Conservation (phyloP, 164 flowering plant genomes). For the Umbellularia californica region DNA sequence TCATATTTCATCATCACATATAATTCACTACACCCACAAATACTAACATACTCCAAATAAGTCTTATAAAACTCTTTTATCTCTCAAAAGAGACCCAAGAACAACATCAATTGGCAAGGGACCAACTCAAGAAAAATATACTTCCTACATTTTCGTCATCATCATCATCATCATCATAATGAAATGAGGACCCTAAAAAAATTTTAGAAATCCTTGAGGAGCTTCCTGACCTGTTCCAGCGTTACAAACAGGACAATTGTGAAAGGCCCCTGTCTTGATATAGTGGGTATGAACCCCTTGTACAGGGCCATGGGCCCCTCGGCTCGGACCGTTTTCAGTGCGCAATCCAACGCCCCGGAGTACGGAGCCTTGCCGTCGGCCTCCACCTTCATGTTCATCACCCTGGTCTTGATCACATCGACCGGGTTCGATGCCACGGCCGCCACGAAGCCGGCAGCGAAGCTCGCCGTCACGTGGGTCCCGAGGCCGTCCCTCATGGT, state of each 20-base stretch:
- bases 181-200: too few relatives aligned
- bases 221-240: slow-evolving; percentile 76
- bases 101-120: too few relatives aligned
- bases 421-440: slow-evolving; percentile 81
- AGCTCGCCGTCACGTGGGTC: slow-evolving; percentile 83
- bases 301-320: slow-evolving; percentile 87
- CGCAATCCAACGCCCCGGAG: slow-evolving; percentile 76
- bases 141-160: too few relatives aligned
- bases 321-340: slow-evolving; percentile 58
- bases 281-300: slow-evolving; percentile 85
- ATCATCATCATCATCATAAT: too few relatives aligned
- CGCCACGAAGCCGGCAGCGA: slow-evolving; percentile 87
- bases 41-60: too few relatives aligned
- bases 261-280: slow-evolving; percentile 87
- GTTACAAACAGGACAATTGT: slow-evolving; percentile 87
- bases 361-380: slow-evolving; percentile 61
- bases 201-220: slow-evolving; percentile 57
- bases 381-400: slow-evolving; percentile 92
- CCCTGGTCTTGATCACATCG: slow-evolving; percentile 85
- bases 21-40: too few relatives aligned
- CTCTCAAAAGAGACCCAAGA: too few relatives aligned
- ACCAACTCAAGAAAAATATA: too few relatives aligned
- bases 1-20: too few relatives aligned
- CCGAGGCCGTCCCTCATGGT: slow-evolving; percentile 71
- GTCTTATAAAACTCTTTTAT: too few relatives aligned